Base-by-base conservation (phyloP, 2,329 filamentous ascomycete genomes). In the Claviceps sp. region DNA sequence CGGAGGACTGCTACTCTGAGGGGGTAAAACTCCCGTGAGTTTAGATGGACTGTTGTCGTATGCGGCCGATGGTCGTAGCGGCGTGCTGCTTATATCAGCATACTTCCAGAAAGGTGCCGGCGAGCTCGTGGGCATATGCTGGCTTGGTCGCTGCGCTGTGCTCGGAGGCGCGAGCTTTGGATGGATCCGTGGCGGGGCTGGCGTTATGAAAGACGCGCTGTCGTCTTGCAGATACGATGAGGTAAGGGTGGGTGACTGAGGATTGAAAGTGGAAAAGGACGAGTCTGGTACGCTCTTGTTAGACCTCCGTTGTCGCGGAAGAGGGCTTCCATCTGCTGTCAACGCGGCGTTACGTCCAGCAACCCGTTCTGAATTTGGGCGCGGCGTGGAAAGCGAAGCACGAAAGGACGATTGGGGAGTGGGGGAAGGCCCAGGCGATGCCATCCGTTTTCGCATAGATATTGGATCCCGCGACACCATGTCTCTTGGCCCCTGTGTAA, bases 21-120 rank as follows among this genome's bases (percentile, higher is more conserved):
- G 69, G 22, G 73, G 72, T 34, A 71, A 54, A 7, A 58, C 59
- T 30, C 66, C 66, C 22, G 66, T 62, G 16, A 65, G 61, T 61
- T 82, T 82, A 7, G 74, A 75, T 1, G 81, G 81, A 59, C 80
- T 84, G 42, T 76, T 63, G 55, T 84, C 80, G 52, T 78, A 80
- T 4, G 70, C 65, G 0, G 65, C 60, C 4, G 67, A 59, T 14
- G 72, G 68, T 58, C 73, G 72, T 50, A 86, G 71, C 1, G 86
- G 86, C 2, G 86, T 90, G 65, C 82, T 87, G 26, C 79, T 78
- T 54, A 88, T 78, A 57, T 89, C 85, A 42, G 85, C 82, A 66
- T 86, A 93, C 65, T 87, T 89, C 88, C 88, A 94, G 66, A 94
- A 93, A 0, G 87, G 86, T 1, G 88, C 88, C 0, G 88, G 88